A percentile compares a stretch with the other conserved stretches of the same genome.
Conservation (phyloP, 768 basidiomycete species). For the Trametes cinnabarina region DNA sequence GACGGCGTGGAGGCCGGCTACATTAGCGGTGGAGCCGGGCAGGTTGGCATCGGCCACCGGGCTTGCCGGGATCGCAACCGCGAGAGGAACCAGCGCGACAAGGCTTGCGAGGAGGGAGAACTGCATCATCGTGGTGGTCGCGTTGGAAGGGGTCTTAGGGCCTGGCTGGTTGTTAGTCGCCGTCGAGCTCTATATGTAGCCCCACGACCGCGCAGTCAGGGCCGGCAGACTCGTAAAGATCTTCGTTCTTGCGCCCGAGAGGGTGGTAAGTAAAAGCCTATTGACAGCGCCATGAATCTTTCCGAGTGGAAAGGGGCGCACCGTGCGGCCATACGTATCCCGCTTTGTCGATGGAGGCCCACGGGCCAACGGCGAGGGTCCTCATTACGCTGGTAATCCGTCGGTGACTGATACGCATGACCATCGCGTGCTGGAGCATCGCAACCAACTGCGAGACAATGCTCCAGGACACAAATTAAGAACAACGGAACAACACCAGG, state of each 20-base stretch:
- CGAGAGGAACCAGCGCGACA: background rate
- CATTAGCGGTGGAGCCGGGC: conserved; percentile 12
- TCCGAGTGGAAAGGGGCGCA: no score
- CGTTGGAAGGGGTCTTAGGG: background rate
- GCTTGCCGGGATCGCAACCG: conserved; percentile 1
- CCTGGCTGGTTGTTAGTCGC: background rate
- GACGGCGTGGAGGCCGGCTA: conserved; percentile 31
- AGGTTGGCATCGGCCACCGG: conserved; percentile 9
- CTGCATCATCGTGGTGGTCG: conserved; percentile 3
- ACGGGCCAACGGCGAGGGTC: background rate
- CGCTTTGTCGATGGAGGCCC: background rate
- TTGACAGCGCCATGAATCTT: no score
- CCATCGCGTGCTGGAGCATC: background rate
- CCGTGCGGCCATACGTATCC: background rate
- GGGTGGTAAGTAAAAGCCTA: no score
- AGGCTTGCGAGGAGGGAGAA: background rate
- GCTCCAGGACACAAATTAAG: background rate
- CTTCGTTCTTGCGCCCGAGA: no score
- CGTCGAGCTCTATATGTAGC: background rate
- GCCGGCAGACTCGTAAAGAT: no score
- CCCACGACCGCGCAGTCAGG: no score
- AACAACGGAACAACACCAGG: background rate
- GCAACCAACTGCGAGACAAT: background rate
- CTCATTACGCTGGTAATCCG: background rate
- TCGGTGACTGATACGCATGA: conserved; percentile 7